Base-by-base conservation (phyloP, 805 yeast genomes). In the Candida broadrunensis region DNA sequence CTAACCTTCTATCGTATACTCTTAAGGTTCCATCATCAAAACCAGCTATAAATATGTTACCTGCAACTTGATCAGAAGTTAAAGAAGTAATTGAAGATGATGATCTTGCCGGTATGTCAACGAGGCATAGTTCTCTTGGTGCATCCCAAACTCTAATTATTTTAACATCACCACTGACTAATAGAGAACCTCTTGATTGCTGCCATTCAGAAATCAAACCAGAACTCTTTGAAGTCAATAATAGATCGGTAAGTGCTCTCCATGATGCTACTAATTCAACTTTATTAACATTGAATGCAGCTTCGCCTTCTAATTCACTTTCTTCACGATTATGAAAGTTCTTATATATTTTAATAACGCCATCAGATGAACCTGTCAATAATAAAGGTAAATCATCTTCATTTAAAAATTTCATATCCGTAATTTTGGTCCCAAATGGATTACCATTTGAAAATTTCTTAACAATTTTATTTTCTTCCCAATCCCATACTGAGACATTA, bases 71-170 rank as follows among this genome's bases (percentile, higher is more conserved):
- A 57, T 93, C 99, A 0, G 97, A 88, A 0, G 98, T 90, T 38
- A 93, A 67, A 0, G 95, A 75, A 0, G 96, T 85, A 37, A 93
- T 84, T n/a, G 91, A 81, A 15, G 91, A 81, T 1, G 95, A 81
- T 0, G 96, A 87, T 42, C 97, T 75, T 0, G 95, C 95, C 0
- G 98, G 97, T 37, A 93, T 84, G 53, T 89, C 97, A 14, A 80
- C 78, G 36, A 87, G 73, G 55, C 96, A 85, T 38, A 85, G 72
- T 56, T 93, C 99, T 26, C 97, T 72, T 11, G 96, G 93, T 0
- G 98, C 98, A 64, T 93, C 98, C 99, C 99, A 93, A 1, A 90
- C 72, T 42, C 96, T 72, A 41, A 93, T 88, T 18, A 89, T 82
- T 52, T 90, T 87, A 7, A 88, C 96, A 67, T 93, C 98, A 35